Evolutionary conservation across 1,139 yeast genomes (phyloP), one percentile per base, ranked within the genome.

Genomic region (Hansenula lynferdii): DNA sequence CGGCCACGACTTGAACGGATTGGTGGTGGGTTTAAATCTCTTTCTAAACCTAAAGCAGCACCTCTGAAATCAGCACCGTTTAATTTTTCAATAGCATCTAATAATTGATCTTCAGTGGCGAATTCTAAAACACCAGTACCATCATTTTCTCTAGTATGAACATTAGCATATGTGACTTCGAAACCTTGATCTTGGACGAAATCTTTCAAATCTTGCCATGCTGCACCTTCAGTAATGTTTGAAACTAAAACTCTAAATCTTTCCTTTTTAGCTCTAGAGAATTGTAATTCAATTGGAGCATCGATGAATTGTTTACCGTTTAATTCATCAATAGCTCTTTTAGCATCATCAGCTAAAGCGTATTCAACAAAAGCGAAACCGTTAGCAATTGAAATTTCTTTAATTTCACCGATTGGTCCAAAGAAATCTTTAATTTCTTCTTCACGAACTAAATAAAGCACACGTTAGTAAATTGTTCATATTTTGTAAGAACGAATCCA

Each of bases 141-240:
- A 57, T 80, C 85, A 53, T 80, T 80, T 54, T 78, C 80, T 57
- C 78, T 73, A 39, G 72, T 69, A 65, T 71, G 75, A 42, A 83
- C 86, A 63, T 81, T 79, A 51, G 85, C 85, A 61, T 80, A 84
- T 35, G 80, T 75, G 42, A 89, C 85, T 45, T 77, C 75, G 51
- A 72, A 63, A 49, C 74, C 77, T 53, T 78, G 78, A 48, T 82
- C 90, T 61, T 86, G 70, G 48, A 83, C 84, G 55, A 80, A 77
- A 64, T 84, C 94, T 64, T 84, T 84, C 58, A 84, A 74, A 57
- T 83, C 90, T 70, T 84, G 92, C 94, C 94, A 84, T 39, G 87
- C 81, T 41, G 85, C 73, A 46, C 81, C 80, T 51, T 80, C 84
- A 50, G 89, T 89, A 55, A 84, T 70, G 62, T 77, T 77, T 50